Evolutionary conservation across 2,329 filamentous ascomycete genomes (phyloP), one percentile per base, ranked within the genome.

Genomic region (Aphanocladium album): DNA sequence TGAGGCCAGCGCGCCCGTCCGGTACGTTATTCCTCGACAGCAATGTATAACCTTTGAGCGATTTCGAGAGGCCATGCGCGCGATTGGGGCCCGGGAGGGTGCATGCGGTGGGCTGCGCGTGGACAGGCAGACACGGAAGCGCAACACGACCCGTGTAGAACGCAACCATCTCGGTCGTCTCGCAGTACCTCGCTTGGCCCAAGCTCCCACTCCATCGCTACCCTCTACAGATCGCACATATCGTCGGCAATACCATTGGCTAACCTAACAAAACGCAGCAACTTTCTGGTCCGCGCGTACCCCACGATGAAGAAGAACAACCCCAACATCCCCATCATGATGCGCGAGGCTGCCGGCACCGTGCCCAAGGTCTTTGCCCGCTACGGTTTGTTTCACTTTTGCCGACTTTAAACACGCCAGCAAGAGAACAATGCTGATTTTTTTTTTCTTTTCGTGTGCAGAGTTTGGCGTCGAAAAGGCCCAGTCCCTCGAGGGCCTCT

Each of bases 291-390:
- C 66, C 87, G 91, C 74, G 88, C 92, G 67, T 99, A 99, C 77
- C 95, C 95, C 51, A 95, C 90, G 63, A 98, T 99, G 93, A 99
- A 99, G 87, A 96, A 96, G 83, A 90, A 93, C 83, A 99, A 99
- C 81, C 95, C 95, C 61, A 81, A 90, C 76, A 93, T 85, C 53
- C 95, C 95, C 59, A 98, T 99, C 77, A 82, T 99, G 81, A 87
- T 99, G 71, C 90, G 95, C 73, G 95, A 98, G 81, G 95, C 93
- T 57, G 80, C 85, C 68, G 91, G 90, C 71, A 91, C 90, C 59
- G 80, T 89, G 73, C 93, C 95, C 65, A 89, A 86, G 76, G 86
- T 99, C 65, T 98, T 89, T 77, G 93, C 93, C 68, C 84, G 95
- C 87, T 99, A 96, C 74, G 93, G 91, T 96, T 76, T 64, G 72